Evolutionary conservation across 768 basidiomycete genomes (phyloP).

Genomic region (Pilatotrama ljubarskyi): DNA sequence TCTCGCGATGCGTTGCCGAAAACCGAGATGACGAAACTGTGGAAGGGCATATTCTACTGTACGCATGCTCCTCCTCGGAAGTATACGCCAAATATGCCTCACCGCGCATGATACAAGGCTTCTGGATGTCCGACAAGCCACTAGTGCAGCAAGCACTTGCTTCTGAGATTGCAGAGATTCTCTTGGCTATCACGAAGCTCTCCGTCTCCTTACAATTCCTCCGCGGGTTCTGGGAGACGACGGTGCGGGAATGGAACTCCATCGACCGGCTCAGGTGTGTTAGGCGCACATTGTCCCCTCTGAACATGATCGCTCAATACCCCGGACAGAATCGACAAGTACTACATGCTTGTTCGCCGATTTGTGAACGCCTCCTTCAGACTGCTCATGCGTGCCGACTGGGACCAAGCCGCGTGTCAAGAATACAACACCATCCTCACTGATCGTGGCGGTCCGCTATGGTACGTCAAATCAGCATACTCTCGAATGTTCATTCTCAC

Average conservation of each 20-base stretch:
- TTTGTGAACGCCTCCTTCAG: slow-evolving; percentile 87
- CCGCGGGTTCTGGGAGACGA: slow-evolving; percentile 87
- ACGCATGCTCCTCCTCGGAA: slow-evolving; percentile 34
- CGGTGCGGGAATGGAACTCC: slow-evolving; percentile 90
- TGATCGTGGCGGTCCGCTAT: slow-evolving; percentile 74
- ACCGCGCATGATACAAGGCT: slow-evolving; percentile 57
- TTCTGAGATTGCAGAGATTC: slow-evolving; percentile 76
- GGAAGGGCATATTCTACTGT: slow-evolving; percentile 99
- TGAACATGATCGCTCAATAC: neutral
- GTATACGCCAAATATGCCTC: no score
- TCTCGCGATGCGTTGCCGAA: slow-evolving; percentile 59
- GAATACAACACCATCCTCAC: slow-evolving; percentile 73
- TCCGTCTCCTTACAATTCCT: slow-evolving; percentile 72
- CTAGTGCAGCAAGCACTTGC: slow-evolving; percentile 93
- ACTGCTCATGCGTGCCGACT: slow-evolving; percentile 67
- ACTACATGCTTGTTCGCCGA: slow-evolving; percentile 89
- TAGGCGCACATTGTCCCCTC: neutral
- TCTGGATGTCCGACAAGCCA: slow-evolving; percentile 99
- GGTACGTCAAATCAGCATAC: slow-evolving; percentile 46
- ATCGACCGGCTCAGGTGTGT: slow-evolving; percentile 86
- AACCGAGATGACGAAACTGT: slow-evolving; percentile 84
- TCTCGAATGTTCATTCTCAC: neutral
- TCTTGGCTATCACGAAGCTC: slow-evolving; percentile 64
- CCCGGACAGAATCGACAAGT: slow-evolving; percentile 87
- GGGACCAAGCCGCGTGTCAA: slow-evolving; percentile 56